Conservation (phyloP, 495 filamentous ascomycete species). For the Poronia punctata region DNA sequence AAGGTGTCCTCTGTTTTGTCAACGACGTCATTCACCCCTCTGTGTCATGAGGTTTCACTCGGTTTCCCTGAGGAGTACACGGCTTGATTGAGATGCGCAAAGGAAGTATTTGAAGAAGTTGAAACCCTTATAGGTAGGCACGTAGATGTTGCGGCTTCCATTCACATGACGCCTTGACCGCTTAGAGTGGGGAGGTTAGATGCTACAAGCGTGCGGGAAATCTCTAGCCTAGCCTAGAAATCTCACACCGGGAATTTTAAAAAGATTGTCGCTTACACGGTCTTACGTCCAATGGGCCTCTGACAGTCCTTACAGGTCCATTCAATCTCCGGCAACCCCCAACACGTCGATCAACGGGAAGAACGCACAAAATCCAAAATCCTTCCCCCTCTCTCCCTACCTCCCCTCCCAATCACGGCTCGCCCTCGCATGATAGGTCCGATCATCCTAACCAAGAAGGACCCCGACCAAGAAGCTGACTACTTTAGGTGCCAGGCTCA, state of each 20-base stretch:
- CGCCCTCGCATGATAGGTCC: slow-evolving; percentile 6
- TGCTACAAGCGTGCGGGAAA: slow-evolving; percentile 13
- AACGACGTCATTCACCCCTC: too few relatives aligned
- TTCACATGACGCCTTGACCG: slow-evolving; percentile 19
- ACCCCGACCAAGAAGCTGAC: slow-evolving; percentile 5
- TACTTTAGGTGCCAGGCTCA: too few relatives aligned
- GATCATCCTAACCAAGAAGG: slow-evolving; percentile 5
- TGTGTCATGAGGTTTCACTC: slow-evolving; percentile 5
- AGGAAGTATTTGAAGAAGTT: slow-evolving; percentile 10
- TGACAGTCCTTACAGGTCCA: too few relatives aligned
- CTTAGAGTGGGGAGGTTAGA: not conserved
- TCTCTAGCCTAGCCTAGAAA: too few relatives aligned
- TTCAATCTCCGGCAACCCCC: slow-evolving; percentile 5
- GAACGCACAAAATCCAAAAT: slow-evolving; percentile 6
- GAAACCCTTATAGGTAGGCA: too few relatives aligned
- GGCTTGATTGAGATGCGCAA: slow-evolving; percentile 1
- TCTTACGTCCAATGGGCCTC: slow-evolving; percentile 17
- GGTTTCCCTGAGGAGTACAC: not conserved
- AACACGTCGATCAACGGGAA: slow-evolving; percentile 4
- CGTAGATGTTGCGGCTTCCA: slow-evolving; percentile 9
- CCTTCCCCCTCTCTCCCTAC: too few relatives aligned
- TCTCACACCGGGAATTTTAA: slow-evolving; percentile 28
- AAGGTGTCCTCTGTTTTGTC: too few relatives aligned
- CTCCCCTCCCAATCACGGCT: slow-evolving; percentile 5
- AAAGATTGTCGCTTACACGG: slow-evolving; percentile 21